phyloP scores from a whole-genome alignment of 2,329 filamentous ascomycete species.

The Monosporascus sp. region DNA sequence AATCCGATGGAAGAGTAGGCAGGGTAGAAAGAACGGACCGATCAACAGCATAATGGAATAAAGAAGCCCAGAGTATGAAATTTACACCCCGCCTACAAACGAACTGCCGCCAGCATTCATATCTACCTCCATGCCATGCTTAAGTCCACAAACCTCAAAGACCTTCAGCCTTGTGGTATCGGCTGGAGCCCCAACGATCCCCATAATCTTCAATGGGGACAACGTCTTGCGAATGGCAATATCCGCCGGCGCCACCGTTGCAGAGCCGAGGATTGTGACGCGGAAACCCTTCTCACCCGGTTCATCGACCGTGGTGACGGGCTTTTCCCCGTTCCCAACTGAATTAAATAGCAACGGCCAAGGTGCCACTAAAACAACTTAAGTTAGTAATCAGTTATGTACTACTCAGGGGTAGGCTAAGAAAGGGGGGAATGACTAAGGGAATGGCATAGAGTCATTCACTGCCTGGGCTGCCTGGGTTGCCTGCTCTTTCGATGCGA shows the following conservation, averaged over 20 bases:
- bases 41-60: too few relatives aligned
- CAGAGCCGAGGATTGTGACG: conserved; percentile 53
- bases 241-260: conserved; percentile 43
- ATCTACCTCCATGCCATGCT: conserved; percentile 26
- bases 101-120: conserved; percentile 24
- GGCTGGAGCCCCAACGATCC: conserved; percentile 24
- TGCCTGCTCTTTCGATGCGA: conserved; percentile 46
- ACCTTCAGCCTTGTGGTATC: conserved; percentile 24
- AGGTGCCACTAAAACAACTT: conserved; percentile 30
- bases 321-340: conserved; percentile 51
- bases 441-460: conserved; percentile 26
- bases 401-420: not conserved
- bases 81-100: conserved; percentile 16
- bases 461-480: conserved; percentile 37
- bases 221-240: conserved; percentile 34
- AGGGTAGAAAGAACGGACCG: too few relatives aligned
- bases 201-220: conserved; percentile 30
- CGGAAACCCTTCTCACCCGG: conserved; percentile 52
- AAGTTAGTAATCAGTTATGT: not conserved
- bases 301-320: conserved; percentile 45
- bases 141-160: conserved; percentile 26
- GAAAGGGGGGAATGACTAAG: not conserved
- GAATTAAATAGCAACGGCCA: conserved; percentile 52
- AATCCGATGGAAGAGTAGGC: too few relatives aligned
- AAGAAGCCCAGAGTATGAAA: not conserved